A percentile compares a stretch with the other conserved stretches of the same genome.
These are phyloP conservation scores for Myxozyma monticola DNA, from an alignment of 805 yeast genomes.

Conservation along the genomic window DNA sequence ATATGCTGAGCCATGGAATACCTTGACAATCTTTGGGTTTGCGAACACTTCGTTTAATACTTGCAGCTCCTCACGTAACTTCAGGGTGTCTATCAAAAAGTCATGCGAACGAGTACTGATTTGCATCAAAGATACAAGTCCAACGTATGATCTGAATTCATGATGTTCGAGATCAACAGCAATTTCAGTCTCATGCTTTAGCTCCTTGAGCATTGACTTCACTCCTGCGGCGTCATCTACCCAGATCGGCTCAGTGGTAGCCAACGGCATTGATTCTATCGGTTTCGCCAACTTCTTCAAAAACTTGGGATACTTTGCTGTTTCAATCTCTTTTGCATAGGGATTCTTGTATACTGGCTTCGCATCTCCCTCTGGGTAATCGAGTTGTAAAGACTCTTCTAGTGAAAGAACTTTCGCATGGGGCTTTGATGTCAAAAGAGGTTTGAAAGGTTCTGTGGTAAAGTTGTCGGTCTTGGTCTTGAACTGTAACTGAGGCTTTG, in stretches of 20 bases:
- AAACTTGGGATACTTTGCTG: constrained; percentile 9
- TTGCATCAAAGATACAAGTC: constrained; percentile 91
- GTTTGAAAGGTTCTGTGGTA: constrained; percentile 72
- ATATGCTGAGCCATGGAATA: constrained; percentile 95
- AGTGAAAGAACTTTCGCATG: constrained; percentile 55
- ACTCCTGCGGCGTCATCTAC: constrained; percentile 62
- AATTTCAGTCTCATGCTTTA: constrained; percentile 57
- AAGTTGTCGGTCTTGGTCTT: constrained; percentile 62
- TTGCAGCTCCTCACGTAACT: constrained; percentile 69
- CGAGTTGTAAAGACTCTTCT: constrained; percentile 49
- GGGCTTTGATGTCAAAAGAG: constrained; percentile 71
- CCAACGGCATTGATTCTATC: constrained; percentile 63
- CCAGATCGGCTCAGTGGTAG: constrained; percentile 56
- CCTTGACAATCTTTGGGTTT: constrained; percentile 77
- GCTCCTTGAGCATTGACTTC: constrained; percentile 52
- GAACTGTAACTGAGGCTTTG: constrained; percentile 73
- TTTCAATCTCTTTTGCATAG: constrained; percentile 3
- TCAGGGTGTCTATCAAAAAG: constrained; percentile 82
- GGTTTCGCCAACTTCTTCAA: constrained; percentile 38
- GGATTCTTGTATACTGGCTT: constrained; percentile 19
- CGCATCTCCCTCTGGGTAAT: background rate
- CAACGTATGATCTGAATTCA: constrained; percentile 85
- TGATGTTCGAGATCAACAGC: constrained; percentile 98
- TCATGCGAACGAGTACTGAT: constrained; percentile 79
- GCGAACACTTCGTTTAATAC: constrained; percentile 73